Base-by-base conservation (phyloP, 23 red algal genomes). In the Porphyridium purpureum region DNA sequence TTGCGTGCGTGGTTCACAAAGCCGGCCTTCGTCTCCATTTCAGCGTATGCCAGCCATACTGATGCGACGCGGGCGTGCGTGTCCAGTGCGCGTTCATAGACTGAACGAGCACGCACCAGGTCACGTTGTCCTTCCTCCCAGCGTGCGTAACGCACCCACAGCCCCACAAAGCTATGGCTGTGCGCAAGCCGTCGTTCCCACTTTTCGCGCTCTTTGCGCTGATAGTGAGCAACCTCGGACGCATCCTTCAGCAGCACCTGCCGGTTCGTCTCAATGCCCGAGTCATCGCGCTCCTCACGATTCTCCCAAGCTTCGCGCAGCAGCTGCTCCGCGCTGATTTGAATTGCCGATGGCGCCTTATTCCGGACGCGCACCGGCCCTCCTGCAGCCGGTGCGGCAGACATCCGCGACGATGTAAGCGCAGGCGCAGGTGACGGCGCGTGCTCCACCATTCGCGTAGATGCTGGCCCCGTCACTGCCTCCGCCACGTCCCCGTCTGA, bases 271-370 rank as follows among this genome's bases (percentile, higher is more conserved):
- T 33, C 44, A 33, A 32, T 62, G 31, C 35, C 24, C 28, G 57
- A 33, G 38, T 32, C 35, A 33, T 62, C 3, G 57, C 15, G 9
- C 44, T 33, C 14, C 35, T 32, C 2, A 44, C 38, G 38, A 44
- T 17, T 44, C 28, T 92, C 66, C 83, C 83, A 81, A 47, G 75
- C 71, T 42, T 92, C 83, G 20, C 83, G 70, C 26, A 92, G 42
- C 47, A 92, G 57, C 65, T 92, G 83, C 44, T 92, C 83, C 0
- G 83, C 83, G 26, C 72, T 92, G 24, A 92, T 92, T 57, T 92
- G 83, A 24, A 92, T 49, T 23, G 66, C 53, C 22, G 83, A 72
- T 4, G 83, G 71, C 41, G 83, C 71, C 35, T 92, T 92, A 66
- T 79, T 92, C 57, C 80, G 79, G 1, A 92, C 74, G 25, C 66